Percentiles rank a stretch among this genome's conserved stretches.
Evolutionary conservation across 805 yeast species (phyloP).

Genomic region (Hyphopichia homilentoma): DNA sequence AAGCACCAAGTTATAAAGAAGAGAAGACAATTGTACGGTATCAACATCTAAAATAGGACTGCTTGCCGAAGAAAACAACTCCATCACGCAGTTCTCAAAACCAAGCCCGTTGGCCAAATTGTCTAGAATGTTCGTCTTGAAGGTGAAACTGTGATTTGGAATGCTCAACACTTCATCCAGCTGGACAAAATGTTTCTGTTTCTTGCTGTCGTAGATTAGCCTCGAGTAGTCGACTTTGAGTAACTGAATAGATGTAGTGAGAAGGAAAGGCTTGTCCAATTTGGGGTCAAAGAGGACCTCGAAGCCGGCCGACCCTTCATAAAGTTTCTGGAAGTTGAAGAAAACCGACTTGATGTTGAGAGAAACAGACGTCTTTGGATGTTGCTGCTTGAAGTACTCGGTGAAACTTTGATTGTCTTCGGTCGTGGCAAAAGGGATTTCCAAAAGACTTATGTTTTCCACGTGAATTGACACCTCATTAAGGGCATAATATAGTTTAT

Average conservation of each 20-base stretch:
- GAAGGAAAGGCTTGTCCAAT: slow-evolving; percentile 30
- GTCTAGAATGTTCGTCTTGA: slow-evolving; percentile 32
- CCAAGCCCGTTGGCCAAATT: slow-evolving; percentile 32
- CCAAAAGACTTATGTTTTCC: slow-evolving; percentile 21
- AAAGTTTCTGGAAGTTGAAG: slow-evolving; percentile 19
- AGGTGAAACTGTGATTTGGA: slow-evolving; percentile 32
- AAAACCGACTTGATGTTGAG: slow-evolving; percentile 21
- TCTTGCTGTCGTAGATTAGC: slow-evolving; percentile 6
- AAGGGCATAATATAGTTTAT: slow-evolving; percentile 17
- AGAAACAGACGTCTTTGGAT: slow-evolving; percentile 20
- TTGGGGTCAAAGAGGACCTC: slow-evolving; percentile 31
- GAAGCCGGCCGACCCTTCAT: slow-evolving; percentile 33
- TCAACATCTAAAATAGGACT: slow-evolving; percentile 38
- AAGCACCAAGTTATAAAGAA: slow-evolving; percentile 30
- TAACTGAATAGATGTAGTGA: slow-evolving; percentile 29
- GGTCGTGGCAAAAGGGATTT: slow-evolving; percentile 29
- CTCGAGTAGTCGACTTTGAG: slow-evolving; percentile 21
- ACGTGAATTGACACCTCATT: slow-evolving; percentile 23
- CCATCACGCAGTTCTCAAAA: slow-evolving; percentile 33
- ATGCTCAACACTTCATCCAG: slow-evolving; percentile 28
- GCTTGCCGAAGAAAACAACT: slow-evolving; percentile 33
- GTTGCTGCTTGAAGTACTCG: slow-evolving; percentile 15
- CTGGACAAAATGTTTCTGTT: not conserved
- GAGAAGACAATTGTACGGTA: slow-evolving; percentile 26
- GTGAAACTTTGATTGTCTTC: slow-evolving; percentile 15